Percentiles rank a stretch among this genome's conserved stretches.
Evolutionary conservation across 2,329 filamentous ascomycete genomes (phyloP).

Genomic region (Penicillium paneum): DNA sequence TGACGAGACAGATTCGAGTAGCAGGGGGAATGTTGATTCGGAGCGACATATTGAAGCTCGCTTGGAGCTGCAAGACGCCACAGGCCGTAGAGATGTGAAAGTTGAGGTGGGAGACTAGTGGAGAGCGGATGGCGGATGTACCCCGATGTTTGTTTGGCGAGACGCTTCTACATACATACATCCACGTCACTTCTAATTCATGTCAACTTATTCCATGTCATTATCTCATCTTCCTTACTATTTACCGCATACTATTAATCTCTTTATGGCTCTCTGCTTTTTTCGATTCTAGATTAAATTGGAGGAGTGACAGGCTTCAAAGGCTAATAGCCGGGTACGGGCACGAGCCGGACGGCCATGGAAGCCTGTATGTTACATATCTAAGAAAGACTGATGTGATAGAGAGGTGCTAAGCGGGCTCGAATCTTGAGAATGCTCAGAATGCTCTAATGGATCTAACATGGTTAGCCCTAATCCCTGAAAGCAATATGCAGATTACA

Average conservation of each 20-base stretch:
- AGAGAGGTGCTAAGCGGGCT: no score
- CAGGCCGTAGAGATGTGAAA: slow-evolving; percentile 5
- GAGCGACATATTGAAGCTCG: slow-evolving; percentile 61
- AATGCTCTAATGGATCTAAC: no score
- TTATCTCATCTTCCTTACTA: not conserved
- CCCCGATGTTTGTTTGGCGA: not conserved
- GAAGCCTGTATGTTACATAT: no score
- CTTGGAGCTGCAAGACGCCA: slow-evolving; percentile 5
- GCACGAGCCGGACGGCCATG: no score
- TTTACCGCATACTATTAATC: rapidly evolving
- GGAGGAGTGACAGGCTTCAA: not conserved
- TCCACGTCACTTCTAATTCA: not conserved
- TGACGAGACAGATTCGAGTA: slow-evolving; percentile 75
- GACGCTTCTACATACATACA: not conserved
- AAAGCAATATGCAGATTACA: no score
- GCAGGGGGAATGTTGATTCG: slow-evolving; percentile 91
- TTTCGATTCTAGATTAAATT: not conserved
- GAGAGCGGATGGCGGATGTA: slow-evolving; percentile 4
- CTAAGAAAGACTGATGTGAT: no score
- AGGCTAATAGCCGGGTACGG: no score
- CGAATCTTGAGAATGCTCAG: no score
- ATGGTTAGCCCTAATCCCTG: no score
- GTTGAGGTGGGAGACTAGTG: slow-evolving; percentile 7
- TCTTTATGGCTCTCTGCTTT: not conserved
- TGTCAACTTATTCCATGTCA: not conserved